Conservation (phyloP, 1,284 basidiomycete species). For the Rhodotorula sp. region DNA sequence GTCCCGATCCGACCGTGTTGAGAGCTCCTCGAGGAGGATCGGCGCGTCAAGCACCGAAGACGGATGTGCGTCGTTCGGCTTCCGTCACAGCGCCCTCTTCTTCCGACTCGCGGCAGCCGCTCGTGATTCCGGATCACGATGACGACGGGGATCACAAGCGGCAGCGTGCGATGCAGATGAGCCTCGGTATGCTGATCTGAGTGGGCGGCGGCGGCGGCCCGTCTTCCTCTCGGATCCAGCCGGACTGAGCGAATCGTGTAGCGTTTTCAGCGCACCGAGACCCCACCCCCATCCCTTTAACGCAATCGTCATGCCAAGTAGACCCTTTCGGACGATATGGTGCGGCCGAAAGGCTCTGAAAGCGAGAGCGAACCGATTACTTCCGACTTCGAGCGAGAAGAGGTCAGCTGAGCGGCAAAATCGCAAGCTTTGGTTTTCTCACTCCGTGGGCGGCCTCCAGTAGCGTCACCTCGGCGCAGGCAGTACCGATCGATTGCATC, state of each 20-base stretch:
- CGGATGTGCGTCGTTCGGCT: background rate
- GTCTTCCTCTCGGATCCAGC: background rate
- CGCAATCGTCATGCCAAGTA: no score
- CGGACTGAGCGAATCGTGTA: background rate
- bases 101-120: background rate
- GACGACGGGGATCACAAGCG: background rate
- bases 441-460: no score
- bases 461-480: no score
- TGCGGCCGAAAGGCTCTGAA: no score
- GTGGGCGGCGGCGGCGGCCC: background rate
- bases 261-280: no score
- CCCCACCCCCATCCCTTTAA: no score
- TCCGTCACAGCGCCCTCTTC: background rate
- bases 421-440: no score
- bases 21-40: background rate
- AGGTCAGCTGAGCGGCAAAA: no score
- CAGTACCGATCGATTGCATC: no score
- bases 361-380: no score
- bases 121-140: background rate
- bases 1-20: conserved; percentile 7
- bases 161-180: conserved; percentile 10
- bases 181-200: conserved; percentile 17
- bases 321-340: no score
- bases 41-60: background rate
- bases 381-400: no score